Conservation (phyloP, 2,329 filamentous ascomycete genomes). For the Fusarium armeniacum region DNA sequence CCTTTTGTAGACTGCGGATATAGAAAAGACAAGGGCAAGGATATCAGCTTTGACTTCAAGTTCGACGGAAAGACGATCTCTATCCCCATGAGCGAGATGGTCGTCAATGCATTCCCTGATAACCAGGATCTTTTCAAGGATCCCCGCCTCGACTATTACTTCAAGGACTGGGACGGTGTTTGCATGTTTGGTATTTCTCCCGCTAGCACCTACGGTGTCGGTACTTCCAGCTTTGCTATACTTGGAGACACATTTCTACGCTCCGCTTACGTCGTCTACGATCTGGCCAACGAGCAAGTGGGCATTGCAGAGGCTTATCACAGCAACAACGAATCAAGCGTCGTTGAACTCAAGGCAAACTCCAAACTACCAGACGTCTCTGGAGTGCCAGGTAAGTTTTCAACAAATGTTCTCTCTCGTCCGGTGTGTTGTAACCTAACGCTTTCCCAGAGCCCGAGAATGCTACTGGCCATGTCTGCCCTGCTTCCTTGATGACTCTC, state of each 20-base stretch:
- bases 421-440: constrained; percentile 32
- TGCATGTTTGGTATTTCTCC: constrained; percentile 70
- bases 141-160: constrained; percentile 50
- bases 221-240: constrained; percentile 56
- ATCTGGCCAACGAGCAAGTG: constrained; percentile 65
- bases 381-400: constrained; percentile 58
- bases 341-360: constrained; percentile 61
- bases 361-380: constrained; percentile 59
- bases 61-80: constrained; percentile 64
- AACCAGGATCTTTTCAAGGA: constrained; percentile 59
- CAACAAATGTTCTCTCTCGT: neutral
- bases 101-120: constrained; percentile 60
- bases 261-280: constrained; percentile 70
- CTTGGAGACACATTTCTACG: constrained; percentile 72
- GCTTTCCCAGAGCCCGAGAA: constrained; percentile 38
- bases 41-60: constrained; percentile 65
- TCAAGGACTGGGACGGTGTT: constrained; percentile 58
- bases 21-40: constrained; percentile 58
- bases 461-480: constrained; percentile 37
- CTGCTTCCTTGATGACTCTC: constrained; percentile 35
- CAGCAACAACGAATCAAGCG: constrained; percentile 59
- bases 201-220: constrained; percentile 53
- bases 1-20: constrained; percentile 68
- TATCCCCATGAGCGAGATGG: constrained; percentile 67
- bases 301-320: constrained; percentile 67